These are phyloP conservation scores for Phalaenopsis aphrodite DNA, from an alignment of 106 monocot genomes.

Conservation along the genomic window DNA sequence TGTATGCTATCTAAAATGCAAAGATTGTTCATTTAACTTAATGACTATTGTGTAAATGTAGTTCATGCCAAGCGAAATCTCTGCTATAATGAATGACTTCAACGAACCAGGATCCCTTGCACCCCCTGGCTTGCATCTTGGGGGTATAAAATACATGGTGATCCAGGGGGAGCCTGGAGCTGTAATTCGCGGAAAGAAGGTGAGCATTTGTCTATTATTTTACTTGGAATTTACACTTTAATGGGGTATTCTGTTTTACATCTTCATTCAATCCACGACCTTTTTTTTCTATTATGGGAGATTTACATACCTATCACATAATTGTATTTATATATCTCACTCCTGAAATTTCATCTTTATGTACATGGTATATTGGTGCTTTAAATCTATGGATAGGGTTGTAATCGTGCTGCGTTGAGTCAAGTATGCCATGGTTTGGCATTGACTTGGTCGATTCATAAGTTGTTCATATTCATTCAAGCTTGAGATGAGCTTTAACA, in stretches of 20 bases:
- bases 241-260: not conserved
- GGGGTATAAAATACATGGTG: conserved; percentile 36
- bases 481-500: no score
- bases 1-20: no score
- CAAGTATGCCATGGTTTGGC: no score
- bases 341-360: no score
- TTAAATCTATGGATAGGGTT: no score
- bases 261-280: not conserved
- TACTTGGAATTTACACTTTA: not conserved
- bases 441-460: no score
- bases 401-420: no score
- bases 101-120: conserved; percentile 35
- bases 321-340: no score
- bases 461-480: no score
- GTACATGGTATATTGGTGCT: no score
- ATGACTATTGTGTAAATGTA: not conserved
- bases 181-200: conserved; percentile 50
- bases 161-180: conserved; percentile 40
- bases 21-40: not conserved
- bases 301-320: no score
- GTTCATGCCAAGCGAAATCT: conserved; percentile 23
- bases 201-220: not conserved
- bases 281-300: no score
- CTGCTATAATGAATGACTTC: conserved; percentile 36
- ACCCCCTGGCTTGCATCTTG: conserved; percentile 33